Base-by-base conservation (phyloP, 2,329 filamentous ascomycete genomes). In the Apiospora phragmitis region DNA sequence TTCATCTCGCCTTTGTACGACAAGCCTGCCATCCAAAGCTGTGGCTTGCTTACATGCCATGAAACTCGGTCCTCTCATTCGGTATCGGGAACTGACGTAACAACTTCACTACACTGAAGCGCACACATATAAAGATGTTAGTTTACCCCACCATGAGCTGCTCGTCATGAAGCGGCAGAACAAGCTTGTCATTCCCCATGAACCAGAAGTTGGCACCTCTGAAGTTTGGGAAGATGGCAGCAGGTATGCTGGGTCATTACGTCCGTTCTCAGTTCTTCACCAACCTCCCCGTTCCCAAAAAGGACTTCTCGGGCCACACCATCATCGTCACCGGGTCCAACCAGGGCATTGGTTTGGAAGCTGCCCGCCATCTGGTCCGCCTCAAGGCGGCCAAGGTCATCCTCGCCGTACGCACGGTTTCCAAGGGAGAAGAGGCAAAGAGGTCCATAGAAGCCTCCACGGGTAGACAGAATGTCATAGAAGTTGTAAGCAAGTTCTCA, bases 381-480 rank as follows among this genome's bases (percentile, higher is more conserved):
- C 32, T 67, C 4, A n/a, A 21, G 9, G 38, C 65, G 3, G 18
- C 55, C 9, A 62, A 51, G 45, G 49, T 71, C 24, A 69, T 71
- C 26, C 41, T 71, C 21, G 67, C 70, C 6, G 67, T 71, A 3
- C 70, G 70, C 24, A 38, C 32, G 21, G 55, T 47, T 66, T 8
- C 41, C 21, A 41, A 12, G 43, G 70, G 84, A 70, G 79, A 85
- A 67, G 78, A 76, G 4, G 84, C 85, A 1, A 80, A 79, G 68
- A 72, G 76, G 35, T 77, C 78, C 38, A 80, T 84, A 1, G 73
- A 80, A 8, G 42, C 29, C 45, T 74, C 24, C 66, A 18, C 67
- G 65, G 68, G 67, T 16, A 47, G 67, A 4, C 24, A 12, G 21
- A 47, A 29, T 3, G 35, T 51, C 16, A 80, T 81, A 78, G 49